Conservation (phyloP, 2,329 filamentous ascomycete species). For the Aspergillus clavatus region DNA sequence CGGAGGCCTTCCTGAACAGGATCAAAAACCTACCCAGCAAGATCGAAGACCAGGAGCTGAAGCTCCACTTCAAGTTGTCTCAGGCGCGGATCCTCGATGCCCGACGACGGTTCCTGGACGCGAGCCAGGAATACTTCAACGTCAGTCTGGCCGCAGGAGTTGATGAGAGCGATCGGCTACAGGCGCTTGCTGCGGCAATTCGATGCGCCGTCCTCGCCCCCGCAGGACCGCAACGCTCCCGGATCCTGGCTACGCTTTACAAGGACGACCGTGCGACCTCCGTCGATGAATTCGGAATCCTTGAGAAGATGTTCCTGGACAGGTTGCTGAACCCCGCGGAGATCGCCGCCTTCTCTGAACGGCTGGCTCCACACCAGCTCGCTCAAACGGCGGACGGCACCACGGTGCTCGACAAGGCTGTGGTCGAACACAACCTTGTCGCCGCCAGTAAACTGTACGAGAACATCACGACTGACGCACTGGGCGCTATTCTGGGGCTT, state of each 20-base stretch:
- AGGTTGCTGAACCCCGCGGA: slow-evolving; percentile 75
- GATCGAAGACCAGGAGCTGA: slow-evolving; percentile 67
- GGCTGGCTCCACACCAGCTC: slow-evolving; percentile 80
- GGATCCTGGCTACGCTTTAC: slow-evolving; percentile 77
- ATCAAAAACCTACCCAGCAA: slow-evolving; percentile 85
- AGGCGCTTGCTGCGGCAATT: slow-evolving; percentile 79
- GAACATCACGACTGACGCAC: slow-evolving; percentile 70
- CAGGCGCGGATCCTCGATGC: slow-evolving; percentile 92
- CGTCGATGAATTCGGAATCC: slow-evolving; percentile 75
- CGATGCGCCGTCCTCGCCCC: slow-evolving; percentile 90
- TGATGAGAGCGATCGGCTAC: slow-evolving; percentile 79
- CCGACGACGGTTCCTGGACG: slow-evolving; percentile 81
- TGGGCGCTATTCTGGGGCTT: slow-evolving; percentile 73
- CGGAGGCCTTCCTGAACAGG: slow-evolving; percentile 86
- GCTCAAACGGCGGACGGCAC: slow-evolving; percentile 85
- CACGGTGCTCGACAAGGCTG: slow-evolving; percentile 86
- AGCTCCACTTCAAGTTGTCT: slow-evolving; percentile 81
- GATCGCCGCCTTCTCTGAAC: slow-evolving; percentile 77
- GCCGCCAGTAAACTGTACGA: slow-evolving; percentile 74
- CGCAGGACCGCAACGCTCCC: slow-evolving; percentile 77
- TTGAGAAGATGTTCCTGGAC: slow-evolving; percentile 98
- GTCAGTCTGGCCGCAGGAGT: slow-evolving; percentile 74
- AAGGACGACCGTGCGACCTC: slow-evolving; percentile 80
- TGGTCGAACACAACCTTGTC: slow-evolving; percentile 93
- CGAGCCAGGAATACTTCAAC: slow-evolving; percentile 80